Base-by-base conservation (phyloP, 495 filamentous ascomycete species). In the Trichocladium uniseriatum region DNA sequence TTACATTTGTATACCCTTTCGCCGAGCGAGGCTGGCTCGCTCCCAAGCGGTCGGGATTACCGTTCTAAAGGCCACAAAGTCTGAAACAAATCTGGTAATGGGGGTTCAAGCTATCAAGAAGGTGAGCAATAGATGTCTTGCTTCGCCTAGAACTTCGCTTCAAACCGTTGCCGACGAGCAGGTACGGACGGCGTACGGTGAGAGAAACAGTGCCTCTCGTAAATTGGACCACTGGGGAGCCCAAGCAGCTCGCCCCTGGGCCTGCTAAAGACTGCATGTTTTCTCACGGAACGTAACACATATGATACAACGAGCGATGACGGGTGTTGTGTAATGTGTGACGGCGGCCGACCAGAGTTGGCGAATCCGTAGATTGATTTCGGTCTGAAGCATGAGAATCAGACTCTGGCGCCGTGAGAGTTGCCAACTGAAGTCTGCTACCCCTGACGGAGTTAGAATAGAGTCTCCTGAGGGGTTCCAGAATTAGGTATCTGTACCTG, bases 1-100 rank as follows among this genome's bases (percentile, higher is more conserved):
- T 46, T 46, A 46, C 43, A 46, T 46, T 46, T 46, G 20, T 44
- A 44, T 20, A 44, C 42, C 9, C 42, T 14, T 41, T 28, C n/a
- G 24, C 42, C 14, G 42, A 14, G 14, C 15, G 15, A 21, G 11
- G 42, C 27, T 16, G 42, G 42, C 7, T 7, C 6, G 27, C n/a
- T 27, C 42, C 42, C 27, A 29, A 15, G 15, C 28, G n/a, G 28
- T 34, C n/a, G 42, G 16, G 6, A 44, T 6, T 5, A 11, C 42
- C n/a, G 5, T 34, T 10, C 42, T n/a, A 34, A 44, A 3, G 27
- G 2, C 28, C 3, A 13, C 27, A 21, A 34, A 3, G 18, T 44
- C 8, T 44, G 42, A 44, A 20, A 44, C 42, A 44, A n/a, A n/a
- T n/a, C n/a, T n/a, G n/a, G n/a, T n/a, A n/a, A n/a, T n/a, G n/a